phyloP scores from a whole-genome alignment of 768 basidiomycete species.

The Phanerochaete carnosa region DNA sequence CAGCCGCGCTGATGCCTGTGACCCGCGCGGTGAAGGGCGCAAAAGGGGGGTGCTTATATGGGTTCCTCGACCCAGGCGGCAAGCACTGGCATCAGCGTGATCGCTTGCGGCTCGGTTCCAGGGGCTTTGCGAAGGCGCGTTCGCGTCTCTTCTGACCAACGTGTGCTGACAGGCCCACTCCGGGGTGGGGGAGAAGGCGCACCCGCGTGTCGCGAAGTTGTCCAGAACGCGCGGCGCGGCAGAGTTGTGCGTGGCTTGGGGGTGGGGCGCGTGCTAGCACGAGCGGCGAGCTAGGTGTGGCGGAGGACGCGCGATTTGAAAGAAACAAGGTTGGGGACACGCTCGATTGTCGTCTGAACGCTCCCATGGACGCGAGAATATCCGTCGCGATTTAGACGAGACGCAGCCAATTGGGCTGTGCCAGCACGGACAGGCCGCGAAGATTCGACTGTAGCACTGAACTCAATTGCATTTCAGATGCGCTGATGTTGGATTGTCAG shows the following conservation, averaged over 20 bases:
- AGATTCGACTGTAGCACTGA: not conserved
- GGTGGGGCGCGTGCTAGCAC: not conserved
- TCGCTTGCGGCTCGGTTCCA: not conserved
- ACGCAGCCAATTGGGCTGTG: slow-evolving; percentile 9
- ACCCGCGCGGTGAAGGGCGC: not conserved
- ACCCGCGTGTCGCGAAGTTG: not conserved
- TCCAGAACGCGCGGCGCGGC: not conserved
- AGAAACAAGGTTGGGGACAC: not conserved
- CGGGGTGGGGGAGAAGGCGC: no score
- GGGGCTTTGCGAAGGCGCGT: no score
- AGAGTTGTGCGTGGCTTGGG: no score
- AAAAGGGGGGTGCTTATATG: not conserved
- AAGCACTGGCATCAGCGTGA: not conserved
- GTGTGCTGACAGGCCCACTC: not conserved
- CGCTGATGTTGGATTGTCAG: not conserved
- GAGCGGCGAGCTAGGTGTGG: not conserved
- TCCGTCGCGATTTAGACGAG: slow-evolving; percentile 12
- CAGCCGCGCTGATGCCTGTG: not conserved
- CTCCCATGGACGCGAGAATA: slow-evolving; percentile 14
- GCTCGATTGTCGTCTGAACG: not conserved
- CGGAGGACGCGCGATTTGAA: not conserved
- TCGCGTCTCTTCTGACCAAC: not conserved
- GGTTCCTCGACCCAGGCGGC: not conserved
- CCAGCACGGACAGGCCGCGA: not conserved
- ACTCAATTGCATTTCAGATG: not conserved